Base-by-base conservation (phyloP, 345 rosid species). In the Ailanthus altissimus region DNA sequence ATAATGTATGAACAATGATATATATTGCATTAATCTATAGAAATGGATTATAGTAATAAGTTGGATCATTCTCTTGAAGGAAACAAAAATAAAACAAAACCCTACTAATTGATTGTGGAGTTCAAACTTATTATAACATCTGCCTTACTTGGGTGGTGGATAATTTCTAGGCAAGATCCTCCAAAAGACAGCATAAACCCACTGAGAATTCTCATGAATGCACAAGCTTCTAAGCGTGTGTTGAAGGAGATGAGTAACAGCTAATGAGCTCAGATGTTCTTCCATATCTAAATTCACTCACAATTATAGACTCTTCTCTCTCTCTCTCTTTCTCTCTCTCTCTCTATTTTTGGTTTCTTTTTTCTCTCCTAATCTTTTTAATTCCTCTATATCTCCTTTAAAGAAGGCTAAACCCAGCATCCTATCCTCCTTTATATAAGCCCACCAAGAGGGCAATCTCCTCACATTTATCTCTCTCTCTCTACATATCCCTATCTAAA, bases 181-280 rank as follows among this genome's bases (percentile, higher is more conserved):
- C 99, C 99, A 95, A 70, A 95, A 95, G 76, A 95, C 99, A 72
- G 98, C 99, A 89, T 95, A 95, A 86, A 95, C 97, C 99, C 99
- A 95, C 82, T 93, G 93, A 77, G 97, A 93, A 67, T 88, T 88
- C 18, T 90, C 94, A 78, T 88, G 91, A 87, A 86, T 90, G 83
- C 99, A 95, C 79, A 95, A 75, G 85, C 98, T 92, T 84, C 99
- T 88, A 46, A 95, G 89, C 2, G 99, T 92, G 86, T 93, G 97
- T 77, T 95, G 99, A 83, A 95, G 98, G 49, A 95, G 98, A 92
- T 95, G 97, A 88, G 97, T 90, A 51, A 90, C 92, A 69, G 94
- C 94, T 77, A 95, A 85, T 73, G 98, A 88, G 80, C 82, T 92
- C 54, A 90, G 88, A 80, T 91, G 92, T 73, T 94, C 98, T 79